A percentile compares a stretch with the other conserved stretches of the same genome.
Evolutionary conservation across 1,284 basidiomycete genomes (phyloP).

Genomic region (Marasmius tenuissimus): DNA sequence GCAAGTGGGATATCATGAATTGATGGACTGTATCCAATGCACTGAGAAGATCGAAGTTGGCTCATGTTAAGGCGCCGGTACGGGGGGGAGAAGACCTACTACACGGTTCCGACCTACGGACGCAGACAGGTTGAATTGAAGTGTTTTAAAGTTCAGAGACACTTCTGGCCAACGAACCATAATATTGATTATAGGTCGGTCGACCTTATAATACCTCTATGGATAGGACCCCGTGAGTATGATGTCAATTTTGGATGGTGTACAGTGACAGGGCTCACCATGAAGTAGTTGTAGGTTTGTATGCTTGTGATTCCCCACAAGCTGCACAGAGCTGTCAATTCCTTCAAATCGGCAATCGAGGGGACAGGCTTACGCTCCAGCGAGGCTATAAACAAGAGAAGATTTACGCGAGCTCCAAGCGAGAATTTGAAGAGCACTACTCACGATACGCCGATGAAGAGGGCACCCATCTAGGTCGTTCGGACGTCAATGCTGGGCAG

Average conservation of each 20-base stretch:
- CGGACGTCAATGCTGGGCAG: neutral
- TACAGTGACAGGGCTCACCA: neutral
- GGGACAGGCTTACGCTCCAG: neutral
- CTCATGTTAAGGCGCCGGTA: neutral
- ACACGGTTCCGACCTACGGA: neutral
- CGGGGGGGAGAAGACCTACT: neutral
- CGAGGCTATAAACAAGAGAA: neutral
- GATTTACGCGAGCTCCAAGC: too few species aligned
- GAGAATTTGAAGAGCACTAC: neutral
- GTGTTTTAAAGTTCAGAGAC: neutral
- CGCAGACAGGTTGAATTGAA: neutral
- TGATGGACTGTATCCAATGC: constrained; percentile 1
- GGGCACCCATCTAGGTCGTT: neutral
- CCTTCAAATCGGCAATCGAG: too few species aligned
- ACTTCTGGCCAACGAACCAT: neutral
- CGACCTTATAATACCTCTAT: neutral
- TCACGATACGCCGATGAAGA: neutral
- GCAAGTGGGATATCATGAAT: constrained; percentile 1
- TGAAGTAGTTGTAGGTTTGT: constrained; percentile 1
- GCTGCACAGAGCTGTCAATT: neutral
- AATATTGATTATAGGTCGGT: neutral
- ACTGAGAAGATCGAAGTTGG: neutral
- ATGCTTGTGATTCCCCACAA: neutral
- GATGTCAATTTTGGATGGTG: neutral
- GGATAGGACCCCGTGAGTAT: neutral